These are phyloP conservation scores for Eucalyptus brandiana DNA, from an alignment of 345 rosid species.

Conservation along the genomic window DNA sequence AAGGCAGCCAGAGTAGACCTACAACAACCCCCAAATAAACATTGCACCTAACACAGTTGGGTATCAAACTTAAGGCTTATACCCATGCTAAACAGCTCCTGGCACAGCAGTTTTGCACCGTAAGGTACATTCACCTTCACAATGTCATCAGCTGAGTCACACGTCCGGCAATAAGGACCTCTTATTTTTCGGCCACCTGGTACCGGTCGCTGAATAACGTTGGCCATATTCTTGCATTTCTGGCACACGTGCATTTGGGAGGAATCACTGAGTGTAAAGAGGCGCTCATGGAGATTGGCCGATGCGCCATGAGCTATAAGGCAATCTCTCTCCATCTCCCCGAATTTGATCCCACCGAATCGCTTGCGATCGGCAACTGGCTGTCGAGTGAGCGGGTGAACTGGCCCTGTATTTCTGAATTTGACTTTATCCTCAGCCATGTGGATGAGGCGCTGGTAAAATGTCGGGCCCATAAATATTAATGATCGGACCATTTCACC, in stretches of 20 bases:
- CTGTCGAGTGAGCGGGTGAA: constrained; percentile 87
- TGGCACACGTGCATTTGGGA: constrained; percentile 70
- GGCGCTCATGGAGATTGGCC: constrained; percentile 76
- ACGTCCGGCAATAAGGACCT: constrained; percentile 66
- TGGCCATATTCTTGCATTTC: constrained; percentile 47
- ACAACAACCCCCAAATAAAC: background rate
- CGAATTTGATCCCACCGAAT: constrained; percentile 81
- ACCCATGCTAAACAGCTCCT: constrained; percentile 89
- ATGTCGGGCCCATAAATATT: constrained; percentile 82
- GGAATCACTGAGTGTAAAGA: constrained; percentile 66
- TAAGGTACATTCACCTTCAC: constrained; percentile 59
- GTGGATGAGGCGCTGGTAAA: constrained; percentile 81
- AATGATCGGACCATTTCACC: constrained; percentile 65
- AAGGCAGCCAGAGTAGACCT: background rate
- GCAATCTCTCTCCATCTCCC: constrained; percentile 93
- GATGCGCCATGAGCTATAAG: constrained; percentile 83
- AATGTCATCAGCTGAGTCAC: constrained; percentile 52
- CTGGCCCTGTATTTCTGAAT: constrained; percentile 88
- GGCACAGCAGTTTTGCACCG: constrained; percentile 67
- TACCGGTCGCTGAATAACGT: constrained; percentile 50
- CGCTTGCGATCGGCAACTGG: constrained; percentile 84
- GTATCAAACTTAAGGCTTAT: constrained; percentile 59
- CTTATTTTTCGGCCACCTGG: constrained; percentile 56
- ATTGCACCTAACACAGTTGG: constrained; percentile 14
- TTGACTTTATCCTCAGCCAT: constrained; percentile 92